Percentiles rank a stretch among this genome's conserved stretches.
Conservation (phyloP, 345 rosid genomes). For the Rhizophora mangle region DNA sequence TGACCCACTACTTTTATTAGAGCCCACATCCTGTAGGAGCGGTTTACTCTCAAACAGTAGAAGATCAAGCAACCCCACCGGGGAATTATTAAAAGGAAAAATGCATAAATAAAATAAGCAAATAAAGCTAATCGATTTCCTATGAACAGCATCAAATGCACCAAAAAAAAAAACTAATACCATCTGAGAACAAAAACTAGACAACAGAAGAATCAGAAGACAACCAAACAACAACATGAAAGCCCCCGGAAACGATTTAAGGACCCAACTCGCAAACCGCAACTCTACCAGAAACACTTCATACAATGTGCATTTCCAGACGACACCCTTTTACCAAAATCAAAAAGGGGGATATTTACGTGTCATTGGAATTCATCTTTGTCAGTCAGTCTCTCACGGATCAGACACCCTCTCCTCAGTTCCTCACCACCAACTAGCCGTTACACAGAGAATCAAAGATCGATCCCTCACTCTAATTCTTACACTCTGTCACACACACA, state of each 20-base stretch:
- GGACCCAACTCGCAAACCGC: too few species aligned
- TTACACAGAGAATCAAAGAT: too few species aligned
- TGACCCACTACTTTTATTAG: conserved; percentile 22
- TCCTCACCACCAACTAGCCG: too few species aligned
- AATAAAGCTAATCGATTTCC: not conserved
- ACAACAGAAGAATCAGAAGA: not conserved
- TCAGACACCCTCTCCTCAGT: too few species aligned
- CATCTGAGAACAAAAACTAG: not conserved
- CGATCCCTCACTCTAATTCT: too few species aligned
- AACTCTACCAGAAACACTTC: not conserved
- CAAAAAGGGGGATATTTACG: too few species aligned
- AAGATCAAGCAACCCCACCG: not conserved
- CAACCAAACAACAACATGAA: not conserved
- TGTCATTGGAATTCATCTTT: too few species aligned
- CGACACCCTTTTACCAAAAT: too few species aligned
- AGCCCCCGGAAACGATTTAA: too few species aligned
- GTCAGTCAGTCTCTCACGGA: too few species aligned
- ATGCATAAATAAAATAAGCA: too few species aligned
- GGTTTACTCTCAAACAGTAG: conserved; percentile 14
- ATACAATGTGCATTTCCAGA: not conserved
- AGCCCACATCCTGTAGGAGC: conserved; percentile 17
- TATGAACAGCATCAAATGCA: conserved; percentile 4
- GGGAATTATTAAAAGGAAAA: not conserved
- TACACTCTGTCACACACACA: too few species aligned
- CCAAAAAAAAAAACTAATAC: not conserved